Base-by-base conservation (phyloP, 768 basidiomycete species). In the Hortiboletus flavorubellus region DNA sequence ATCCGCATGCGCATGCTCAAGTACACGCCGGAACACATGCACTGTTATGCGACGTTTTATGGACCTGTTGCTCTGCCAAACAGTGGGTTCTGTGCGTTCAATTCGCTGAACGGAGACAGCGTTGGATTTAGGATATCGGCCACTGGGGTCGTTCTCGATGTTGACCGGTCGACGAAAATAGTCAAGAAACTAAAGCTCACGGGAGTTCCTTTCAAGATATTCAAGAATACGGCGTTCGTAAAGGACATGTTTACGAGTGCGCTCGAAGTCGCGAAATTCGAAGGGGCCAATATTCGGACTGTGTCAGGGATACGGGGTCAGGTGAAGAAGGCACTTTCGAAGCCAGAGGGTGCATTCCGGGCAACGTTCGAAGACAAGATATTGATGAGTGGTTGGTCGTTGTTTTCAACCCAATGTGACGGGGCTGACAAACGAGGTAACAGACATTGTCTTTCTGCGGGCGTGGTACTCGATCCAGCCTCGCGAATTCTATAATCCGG, bases 21-120 rank as follows among this genome's bases (percentile, higher is more conserved):
- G 75, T 99, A 99, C 69, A 98, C 97, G 1, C 97, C 97, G 0
- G 97, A 99, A 73, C 97, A 99, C 67, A 98, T 96, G 97, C 97
- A 99, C 69, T 99, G 97, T 66, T 96, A 88, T 66, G 96, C 95
- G 3, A 97, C 95, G 3, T 97, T 98, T 72, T 99, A 95, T 66
- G 96, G 93, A 0, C 96, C 97, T 8, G 86, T 93, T 21, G 77
- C 93, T 3, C 76, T 91, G 0, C 96, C 95, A 21, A 97, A 97
- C 72, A 97, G 93, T 0, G 94, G 95, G 33, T 95, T 99, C 74
- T 98, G 97, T 70, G 89, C 96, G 2, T 98, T 99, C 81, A 98
- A 94, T 71, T 84, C 88, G 0, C 73, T 99, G 15, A 71, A 77
- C 0, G 77, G 76, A n/a, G 82, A 85, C 0, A 76, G 74, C 2